Evolutionary conservation across 768 basidiomycete genomes (phyloP), one percentile per base, ranked within the genome.

Genomic region (Cubamyces lactineus): DNA sequence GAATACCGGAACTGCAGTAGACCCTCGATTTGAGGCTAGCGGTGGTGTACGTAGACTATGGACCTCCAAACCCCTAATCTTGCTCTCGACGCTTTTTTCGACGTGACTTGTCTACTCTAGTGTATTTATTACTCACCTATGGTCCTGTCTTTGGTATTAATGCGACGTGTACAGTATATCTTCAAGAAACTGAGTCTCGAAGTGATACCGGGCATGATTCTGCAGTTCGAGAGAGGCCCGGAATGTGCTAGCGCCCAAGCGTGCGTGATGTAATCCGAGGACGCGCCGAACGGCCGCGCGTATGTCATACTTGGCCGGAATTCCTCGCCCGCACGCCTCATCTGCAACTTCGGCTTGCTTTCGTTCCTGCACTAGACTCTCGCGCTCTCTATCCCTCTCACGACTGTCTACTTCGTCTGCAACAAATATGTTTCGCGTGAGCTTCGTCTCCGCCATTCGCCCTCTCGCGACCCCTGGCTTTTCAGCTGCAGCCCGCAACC

Each of bases 1-100:
- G 80, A 69, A 76, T 88, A 63, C 74, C 80, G 6, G 61, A 65
- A 19, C 50, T 69, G 38, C 69, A 67, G 47, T 67, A 54, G 48
- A 50, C 26, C 38, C 17, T n/a, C 6, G 3, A 12, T n/a, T 4
- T n/a, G 49, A 16, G 8, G 8, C 5, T 38, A 30, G 21, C 34
- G 28, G 28, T 28, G 28, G 28, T 28, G 46, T 26, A 23, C 21
- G 17, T 43, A 15, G 15, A 43, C 52, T 26, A 23, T 54, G 21
- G 42, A 45, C 54, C n/a, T 34, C 8, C 53, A 19, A 26, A 39
- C 19, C 13, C 26, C 19, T 41, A 16, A 34, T 12, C 21, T 43
- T 45, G 48, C 56, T 43, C 24, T 28, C 28, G 43, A 39, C 28
- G 43, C 30, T 3, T 46, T 59, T 26, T 21, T 50, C 47, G 12